Evolutionary conservation across 148 eudicot genomes (phyloP), one percentile per base, ranked within the genome.

Genomic region (Selenicereus undatus): DNA sequence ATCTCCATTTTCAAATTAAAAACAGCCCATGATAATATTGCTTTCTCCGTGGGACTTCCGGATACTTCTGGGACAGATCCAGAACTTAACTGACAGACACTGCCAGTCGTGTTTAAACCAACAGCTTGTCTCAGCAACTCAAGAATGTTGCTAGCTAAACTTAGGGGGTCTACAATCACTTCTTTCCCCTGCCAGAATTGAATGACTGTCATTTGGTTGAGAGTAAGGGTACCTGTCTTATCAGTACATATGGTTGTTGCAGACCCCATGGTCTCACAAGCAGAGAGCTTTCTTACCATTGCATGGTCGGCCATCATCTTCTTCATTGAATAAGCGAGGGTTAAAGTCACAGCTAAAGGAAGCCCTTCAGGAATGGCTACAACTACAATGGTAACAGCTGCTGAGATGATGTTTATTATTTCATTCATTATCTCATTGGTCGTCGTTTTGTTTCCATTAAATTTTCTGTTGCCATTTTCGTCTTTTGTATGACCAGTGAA

Each of bases 261-360:
- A 9, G 89, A 89, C 16, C 91, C 89, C 91, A 89, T 89, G 0
- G 91, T 89, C 80, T 89, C 89, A 30, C 88, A 88, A 3, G 91
- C 86, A 60, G 89, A 89, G 56, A 89, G 85, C 68, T 86, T 87
- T 77, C 91, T 82, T 14, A 89, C 91, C 91, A 84, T 81, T 56
- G 83, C 86, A 27, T 84, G 22, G 51, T 84, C 83, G 14, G 75
- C 78, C 83, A 81, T 81, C 83, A 79, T 81, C 64, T 17, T 80
- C 65, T 81, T 84, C 86, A 84, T 84, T 22, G 86, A 84, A 62
- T 84, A 80, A 14, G 78, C 81, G 0, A 84, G 86, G 7, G 86
- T 84, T 26, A 84, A 35, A 60, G 83, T 80, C 11, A 84, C 81
- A 17, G 83, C 86, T 48, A 80, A 80, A 22, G 83, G 81, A 21